Conservation (phyloP, 441 rosid genomes). For the Pelargonium myrrhifolium region DNA sequence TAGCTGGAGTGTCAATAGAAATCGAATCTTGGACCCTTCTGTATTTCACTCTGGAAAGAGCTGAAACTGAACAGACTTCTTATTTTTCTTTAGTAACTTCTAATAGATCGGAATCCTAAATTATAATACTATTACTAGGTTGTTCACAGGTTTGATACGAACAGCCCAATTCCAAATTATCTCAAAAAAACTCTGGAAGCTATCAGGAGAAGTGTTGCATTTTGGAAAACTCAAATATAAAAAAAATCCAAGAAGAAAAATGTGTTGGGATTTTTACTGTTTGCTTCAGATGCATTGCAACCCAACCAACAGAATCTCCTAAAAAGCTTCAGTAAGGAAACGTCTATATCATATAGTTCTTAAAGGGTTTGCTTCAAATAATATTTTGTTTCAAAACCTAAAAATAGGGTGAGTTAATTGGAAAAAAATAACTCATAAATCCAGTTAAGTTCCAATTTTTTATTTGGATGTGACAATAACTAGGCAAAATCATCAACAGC, state of each 20-base stretch:
- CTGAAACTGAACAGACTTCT: not conserved
- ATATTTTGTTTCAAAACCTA: not conserved
- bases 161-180: not conserved
- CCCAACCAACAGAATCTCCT: not conserved
- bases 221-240: not conserved
- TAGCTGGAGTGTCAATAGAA: not conserved
- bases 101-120: not conserved
- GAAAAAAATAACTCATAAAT: not conserved
- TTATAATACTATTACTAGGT: not conserved
- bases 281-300: not conserved
- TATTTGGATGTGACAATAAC: not conserved
- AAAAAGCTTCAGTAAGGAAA: not conserved
- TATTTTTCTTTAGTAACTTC: not conserved
- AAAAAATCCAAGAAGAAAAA: not conserved
- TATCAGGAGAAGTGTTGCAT: not conserved
- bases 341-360: not conserved
- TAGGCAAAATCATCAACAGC: not conserved
- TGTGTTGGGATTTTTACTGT: not conserved
- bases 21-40: not conserved
- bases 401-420: not conserved
- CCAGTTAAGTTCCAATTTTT: not conserved
- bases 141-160: not conserved
- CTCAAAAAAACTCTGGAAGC: not conserved
- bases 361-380: not conserved
- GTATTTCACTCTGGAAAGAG: not conserved